Evolutionary conservation across 768 basidiomycete species (phyloP), one percentile per base, ranked within the genome.

Genomic region (Chiua virens): DNA sequence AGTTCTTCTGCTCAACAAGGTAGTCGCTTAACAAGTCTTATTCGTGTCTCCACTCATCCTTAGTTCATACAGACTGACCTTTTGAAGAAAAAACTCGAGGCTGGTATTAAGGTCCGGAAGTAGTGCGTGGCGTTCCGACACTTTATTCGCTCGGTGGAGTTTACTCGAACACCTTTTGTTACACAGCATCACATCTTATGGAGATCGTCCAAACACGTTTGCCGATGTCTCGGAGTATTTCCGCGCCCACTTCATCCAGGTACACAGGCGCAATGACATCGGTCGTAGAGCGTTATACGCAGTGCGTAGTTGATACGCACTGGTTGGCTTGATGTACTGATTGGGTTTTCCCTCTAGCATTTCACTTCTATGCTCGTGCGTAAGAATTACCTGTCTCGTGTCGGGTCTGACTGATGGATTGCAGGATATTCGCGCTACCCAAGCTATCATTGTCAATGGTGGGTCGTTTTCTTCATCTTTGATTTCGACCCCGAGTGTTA

Each of bases 1-100:
- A 20, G 83, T 92, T 2, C 74, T 92, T 47, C 75, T 92, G 53
- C 74, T 92, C 39, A 92, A 90, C 71, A 90, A 90, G 80, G 88
- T 86, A 54, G 52, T 30, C 40, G 6, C 36, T 46, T 49, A 39
- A 57, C 45, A 42, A 50, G 51, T 30, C 27, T 30, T 23, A 17
- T 48, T 35, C 22, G 34, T 46, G 18, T 28, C 25, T 45, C 37
- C 49, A 27, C 51, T 53, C 49, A 61, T 45, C 41, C 38, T 52
- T 38, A 49, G 20, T 50, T 37, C 18, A 6, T 28, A 54, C 64
- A 91, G 85, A 82, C 76, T 5, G 89, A 92, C 67, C 70, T 92
- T 3, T 69, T 92, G 55, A 80, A 79, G 62, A 76, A 82, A 68
- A 92, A 92, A 64, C 71, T 92, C 7, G 76, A 81, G 42, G 72